Evolutionary conservation across 163 green algal species (phyloP).

Genomic region (Picocystis sp.): DNA sequence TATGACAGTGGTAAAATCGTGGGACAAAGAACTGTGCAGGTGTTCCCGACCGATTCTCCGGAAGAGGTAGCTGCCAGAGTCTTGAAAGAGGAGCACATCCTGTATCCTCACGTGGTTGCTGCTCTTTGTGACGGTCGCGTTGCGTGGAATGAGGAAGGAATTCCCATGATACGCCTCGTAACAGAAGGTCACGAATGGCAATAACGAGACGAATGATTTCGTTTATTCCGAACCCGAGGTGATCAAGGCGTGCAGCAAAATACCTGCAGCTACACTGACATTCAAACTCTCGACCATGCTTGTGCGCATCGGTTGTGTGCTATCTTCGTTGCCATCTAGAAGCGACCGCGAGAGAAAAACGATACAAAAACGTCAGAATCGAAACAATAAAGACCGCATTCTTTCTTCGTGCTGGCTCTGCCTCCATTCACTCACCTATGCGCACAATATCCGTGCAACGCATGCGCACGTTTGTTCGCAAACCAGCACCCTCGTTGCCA

Average conservation of each 20-base stretch:
- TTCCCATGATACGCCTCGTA: slow-evolving; percentile 45
- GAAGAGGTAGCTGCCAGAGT: slow-evolving; percentile 63
- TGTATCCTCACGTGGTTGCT: slow-evolving; percentile 72
- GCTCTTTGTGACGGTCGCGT: slow-evolving; percentile 74
- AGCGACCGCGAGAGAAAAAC: too few species aligned
- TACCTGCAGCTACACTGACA: slow-evolving; percentile 79
- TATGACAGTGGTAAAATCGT: slow-evolving; percentile 78
- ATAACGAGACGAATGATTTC: too few species aligned
- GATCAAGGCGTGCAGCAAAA: slow-evolving; percentile 54
- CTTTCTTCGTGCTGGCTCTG: too few species aligned
- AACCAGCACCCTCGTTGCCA: slow-evolving; percentile 65
- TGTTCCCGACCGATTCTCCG: slow-evolving; percentile 60
- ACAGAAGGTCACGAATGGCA: background rate
- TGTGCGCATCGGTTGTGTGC: too few species aligned
- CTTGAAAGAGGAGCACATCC: slow-evolving; percentile 65
- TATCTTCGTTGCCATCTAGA: too few species aligned
- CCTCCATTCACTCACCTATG: slow-evolving; percentile 26
- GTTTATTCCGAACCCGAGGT: too few species aligned
- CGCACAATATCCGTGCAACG: slow-evolving; percentile 48
- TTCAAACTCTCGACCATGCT: slow-evolving; percentile 74
- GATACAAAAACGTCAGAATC: too few species aligned
- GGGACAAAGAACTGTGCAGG: slow-evolving; percentile 68
- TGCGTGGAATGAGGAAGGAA: slow-evolving; percentile 70
- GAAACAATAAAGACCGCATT: too few species aligned
- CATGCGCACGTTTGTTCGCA: slow-evolving; percentile 61